These are phyloP conservation scores for Phytophthora tentaculata DNA, from an alignment of 352 stramenopile species.

Conservation along the genomic window DNA sequence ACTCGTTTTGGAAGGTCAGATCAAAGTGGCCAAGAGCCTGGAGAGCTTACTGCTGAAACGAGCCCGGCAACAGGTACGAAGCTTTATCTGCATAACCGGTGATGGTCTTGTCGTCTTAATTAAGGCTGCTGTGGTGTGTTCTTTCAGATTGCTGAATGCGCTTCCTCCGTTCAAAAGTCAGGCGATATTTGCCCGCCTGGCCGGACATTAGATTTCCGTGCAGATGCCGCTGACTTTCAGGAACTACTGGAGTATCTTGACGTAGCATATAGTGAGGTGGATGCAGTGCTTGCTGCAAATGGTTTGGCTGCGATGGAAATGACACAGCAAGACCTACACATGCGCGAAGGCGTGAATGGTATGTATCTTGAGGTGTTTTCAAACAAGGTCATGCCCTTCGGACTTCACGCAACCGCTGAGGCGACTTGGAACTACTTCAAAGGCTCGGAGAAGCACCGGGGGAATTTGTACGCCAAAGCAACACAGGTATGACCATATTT, in stretches of 20 bases:
- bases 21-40: constrained; percentile 51
- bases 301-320: constrained; percentile 31
- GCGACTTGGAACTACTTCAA: constrained; percentile 48
- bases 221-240: constrained; percentile 34
- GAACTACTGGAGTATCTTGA: constrained; percentile 32
- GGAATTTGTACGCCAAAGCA: constrained; percentile 39
- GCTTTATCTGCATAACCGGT: background rate
- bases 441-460: constrained; percentile 41
- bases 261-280: constrained; percentile 29
- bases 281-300: constrained; percentile 34
- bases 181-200: constrained; percentile 19
- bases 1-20: constrained; percentile 48
- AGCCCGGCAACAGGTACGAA: constrained; percentile 14
- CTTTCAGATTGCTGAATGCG: constrained; percentile 23
- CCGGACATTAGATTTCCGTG: constrained; percentile 23
- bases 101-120: background rate
- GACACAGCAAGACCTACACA: constrained; percentile 34
- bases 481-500: constrained; percentile 28
- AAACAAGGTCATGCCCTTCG: constrained; percentile 40
- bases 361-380: constrained; percentile 45
- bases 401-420: constrained; percentile 27
- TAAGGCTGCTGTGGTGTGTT: background rate
- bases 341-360: constrained; percentile 29
- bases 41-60: constrained; percentile 45
- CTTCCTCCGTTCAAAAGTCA: constrained; percentile 17